Conservation (phyloP, 2,329 filamentous ascomycete genomes). For the Fusarium palustre region DNA sequence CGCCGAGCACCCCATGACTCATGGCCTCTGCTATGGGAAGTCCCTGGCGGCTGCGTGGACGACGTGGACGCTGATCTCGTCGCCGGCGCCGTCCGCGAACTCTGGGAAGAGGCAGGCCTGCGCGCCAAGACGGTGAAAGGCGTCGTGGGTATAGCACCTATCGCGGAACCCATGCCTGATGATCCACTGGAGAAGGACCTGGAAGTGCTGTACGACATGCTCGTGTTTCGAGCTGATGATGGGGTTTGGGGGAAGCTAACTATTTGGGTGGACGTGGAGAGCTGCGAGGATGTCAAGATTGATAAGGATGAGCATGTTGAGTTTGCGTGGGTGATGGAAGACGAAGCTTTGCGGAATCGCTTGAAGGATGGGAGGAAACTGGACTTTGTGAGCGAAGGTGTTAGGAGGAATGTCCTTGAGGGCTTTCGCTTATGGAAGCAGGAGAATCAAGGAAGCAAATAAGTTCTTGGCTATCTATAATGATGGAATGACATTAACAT, state of each 20-base stretch:
- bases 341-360: slow-evolving; percentile 47
- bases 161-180: not conserved
- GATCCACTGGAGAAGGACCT: slow-evolving; percentile 40
- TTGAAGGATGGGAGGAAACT: slow-evolving; percentile 46
- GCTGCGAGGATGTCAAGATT: slow-evolving; percentile 44
- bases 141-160: slow-evolving; percentile 29
- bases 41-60: slow-evolving; percentile 45
- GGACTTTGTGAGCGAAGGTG: slow-evolving; percentile 50
- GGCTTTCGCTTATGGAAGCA: slow-evolving; percentile 49
- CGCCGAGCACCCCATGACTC: slow-evolving; percentile 46
- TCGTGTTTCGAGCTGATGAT: slow-evolving; percentile 42
- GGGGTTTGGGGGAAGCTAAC: slow-evolving; percentile 49
- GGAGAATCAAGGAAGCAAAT: slow-evolving; percentile 5
- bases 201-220: slow-evolving; percentile 39
- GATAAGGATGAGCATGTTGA: slow-evolving; percentile 55
- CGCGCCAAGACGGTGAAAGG: slow-evolving; percentile 44
- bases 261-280: slow-evolving; percentile 47
- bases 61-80: slow-evolving; percentile 36
- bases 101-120: slow-evolving; percentile 61
- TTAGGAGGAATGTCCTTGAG: slow-evolving; percentile 49
- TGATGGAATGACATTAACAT: not conserved
- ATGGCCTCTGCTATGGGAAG: slow-evolving; percentile 46
- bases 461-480: not conserved
- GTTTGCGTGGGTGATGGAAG: slow-evolving; percentile 55
- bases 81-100: slow-evolving; percentile 55